These are phyloP conservation scores for Spathaspora sp. DNA, from an alignment of 805 yeast species.

Conservation along the genomic window DNA sequence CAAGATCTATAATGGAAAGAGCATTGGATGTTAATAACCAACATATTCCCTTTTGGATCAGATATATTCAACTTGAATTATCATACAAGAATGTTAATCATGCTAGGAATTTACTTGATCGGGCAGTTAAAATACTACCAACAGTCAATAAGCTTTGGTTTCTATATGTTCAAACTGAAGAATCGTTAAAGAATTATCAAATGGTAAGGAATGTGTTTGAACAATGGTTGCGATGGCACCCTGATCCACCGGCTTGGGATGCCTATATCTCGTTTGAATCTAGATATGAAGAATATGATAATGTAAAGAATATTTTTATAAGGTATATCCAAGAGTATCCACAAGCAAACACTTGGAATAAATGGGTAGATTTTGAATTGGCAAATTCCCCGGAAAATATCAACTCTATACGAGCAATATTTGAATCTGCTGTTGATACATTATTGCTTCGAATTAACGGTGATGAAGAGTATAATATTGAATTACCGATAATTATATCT, in stretches of 20 bases:
- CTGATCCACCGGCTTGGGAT: conserved; percentile 65
- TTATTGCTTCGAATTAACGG: conserved; percentile 24
- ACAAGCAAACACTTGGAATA: conserved; percentile 57
- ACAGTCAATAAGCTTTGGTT: conserved; percentile 85
- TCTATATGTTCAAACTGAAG: conserved; percentile 78
- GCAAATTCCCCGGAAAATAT: conserved; percentile 16
- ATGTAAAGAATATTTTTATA: conserved; percentile 56
- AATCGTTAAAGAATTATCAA: conserved; percentile 58
- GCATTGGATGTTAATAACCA: conserved; percentile 74
- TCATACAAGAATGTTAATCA: conserved; percentile 73
- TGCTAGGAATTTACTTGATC: conserved; percentile 78
- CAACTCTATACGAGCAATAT: conserved; percentile 59
- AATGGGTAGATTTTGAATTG: conserved; percentile 73
- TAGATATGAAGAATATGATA: conserved; percentile 54
- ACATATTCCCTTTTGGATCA: conserved; percentile 80
- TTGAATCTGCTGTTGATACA: conserved; percentile 61
- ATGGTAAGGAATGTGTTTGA: conserved; percentile 66
- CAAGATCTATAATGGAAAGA: conserved; percentile 84
- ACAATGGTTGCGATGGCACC: conserved; percentile 81
- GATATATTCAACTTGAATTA: conserved; percentile 77
- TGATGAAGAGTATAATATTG: conserved; percentile 8
- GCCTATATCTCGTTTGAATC: conserved; percentile 71
- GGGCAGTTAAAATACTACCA: conserved; percentile 74
- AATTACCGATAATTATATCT: conserved; percentile 34
- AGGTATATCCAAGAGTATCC: conserved; percentile 40